A percentile compares a stretch with the other conserved stretches of the same genome.
These are phyloP conservation scores for Harrya chromipes DNA, from an alignment of 768 basidiomycete genomes.

Conservation along the genomic window DNA sequence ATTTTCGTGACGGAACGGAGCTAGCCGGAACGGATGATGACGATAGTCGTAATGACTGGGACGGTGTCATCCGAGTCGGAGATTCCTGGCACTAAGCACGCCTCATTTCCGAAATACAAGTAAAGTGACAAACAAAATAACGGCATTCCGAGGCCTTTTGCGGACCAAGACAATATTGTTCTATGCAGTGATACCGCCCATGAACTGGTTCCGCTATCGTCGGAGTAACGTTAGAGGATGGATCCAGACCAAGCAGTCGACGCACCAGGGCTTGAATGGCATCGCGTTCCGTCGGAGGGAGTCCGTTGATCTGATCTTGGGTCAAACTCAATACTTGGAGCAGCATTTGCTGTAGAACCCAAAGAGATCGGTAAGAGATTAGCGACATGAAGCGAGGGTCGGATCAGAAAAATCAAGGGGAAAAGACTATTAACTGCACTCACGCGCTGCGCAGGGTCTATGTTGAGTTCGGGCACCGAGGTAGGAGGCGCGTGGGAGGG, in stretches of 20 bases:
- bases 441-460: constrained; percentile 54
- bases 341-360: constrained; percentile 60
- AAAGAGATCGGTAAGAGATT: neutral
- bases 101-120: too few relatives aligned
- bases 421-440: constrained; percentile 13
- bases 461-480: constrained; percentile 34
- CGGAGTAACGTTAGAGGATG: neutral
- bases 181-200: constrained; percentile 31
- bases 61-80: too few relatives aligned
- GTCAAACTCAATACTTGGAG: constrained; percentile 83
- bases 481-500: constrained; percentile 30
- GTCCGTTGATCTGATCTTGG: constrained; percentile 75
- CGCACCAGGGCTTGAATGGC: constrained; percentile 79
- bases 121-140: neutral
- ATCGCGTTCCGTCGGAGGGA: constrained; percentile 74
- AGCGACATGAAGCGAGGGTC: too few relatives aligned
- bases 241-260: constrained; percentile 3
- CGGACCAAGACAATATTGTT: neutral
- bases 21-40: too few relatives aligned
- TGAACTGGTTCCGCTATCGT: constrained; percentile 34
- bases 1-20: constrained; percentile 1
- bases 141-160: neutral
- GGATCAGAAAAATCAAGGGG: too few relatives aligned
- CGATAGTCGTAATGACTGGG: too few relatives aligned
- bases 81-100: too few relatives aligned